Base-by-base conservation (phyloP, 176 grass and related monocot genomes). In the Aechmea fasciata region DNA sequence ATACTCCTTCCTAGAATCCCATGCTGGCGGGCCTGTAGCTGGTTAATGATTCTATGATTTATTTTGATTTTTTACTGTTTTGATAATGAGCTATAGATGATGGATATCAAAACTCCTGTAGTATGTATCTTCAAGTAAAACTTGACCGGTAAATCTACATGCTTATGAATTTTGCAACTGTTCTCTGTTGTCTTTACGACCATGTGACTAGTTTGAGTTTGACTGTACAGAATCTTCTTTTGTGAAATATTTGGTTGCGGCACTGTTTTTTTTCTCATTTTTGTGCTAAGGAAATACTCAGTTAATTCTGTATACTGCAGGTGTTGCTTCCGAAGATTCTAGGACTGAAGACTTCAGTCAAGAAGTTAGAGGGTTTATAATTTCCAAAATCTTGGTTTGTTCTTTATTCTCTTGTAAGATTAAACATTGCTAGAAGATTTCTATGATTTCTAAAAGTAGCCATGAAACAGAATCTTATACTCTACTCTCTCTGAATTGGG, bases 301-400 rank as follows among this genome's bases (percentile, higher is more conserved):
- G 33, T 41, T 41, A 14, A 61, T 18, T 19, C 15, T 2, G 17
- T 19, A 61, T 48, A 52, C 76, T 73, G 57, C 71, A 97, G 94
- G 86, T 79, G 84, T 89, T 73, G 69, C 82, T 77, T 81, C 81
- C 48, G 94, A 97, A 75, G 94, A 97, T 79, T 68, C 89, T 72
- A 92, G 82, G 85, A 84, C 82, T 71, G 94, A 97, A 64, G 86
- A 97, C 78, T 86, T 97, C 71, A 87, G 74, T 83, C 94, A 97
- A 83, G 89, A 97, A 90, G 84, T 92, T 65, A 85, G 86, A 77
- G 94, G 94, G 49, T 92, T 97, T 82, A 97, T 97, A 90, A 90
- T 97, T 87, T 90, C 89, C 11, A 97, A 92, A 65, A 87, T 97
- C 79, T 75, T 97, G 89, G 94, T 97, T 83, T 49, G 94, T 78